Evolutionary conservation across 306 rosid species (phyloP), one percentile per base, ranked within the genome.

Genomic region (Trifolium repens): DNA sequence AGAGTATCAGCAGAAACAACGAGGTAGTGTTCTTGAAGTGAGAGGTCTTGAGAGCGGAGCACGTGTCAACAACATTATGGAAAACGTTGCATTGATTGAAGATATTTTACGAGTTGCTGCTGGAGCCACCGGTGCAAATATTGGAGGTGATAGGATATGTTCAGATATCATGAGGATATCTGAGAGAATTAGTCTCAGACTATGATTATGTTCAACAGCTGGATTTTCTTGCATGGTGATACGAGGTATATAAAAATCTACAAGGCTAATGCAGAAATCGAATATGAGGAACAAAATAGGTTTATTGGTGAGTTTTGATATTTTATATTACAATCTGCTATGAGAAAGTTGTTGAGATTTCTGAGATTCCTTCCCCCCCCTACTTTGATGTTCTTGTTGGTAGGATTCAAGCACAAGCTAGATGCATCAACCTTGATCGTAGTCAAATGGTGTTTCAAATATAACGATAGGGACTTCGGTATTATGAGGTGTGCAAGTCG

Each of bases 81-180:
- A 87, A 76, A 88, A 91, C 63, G 67, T 63, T 71, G 89, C 84
- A 7, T 76, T 93, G 70, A 84, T 89, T 26, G 91, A 88, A 81
- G 96, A 91, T 73, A 68, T 93, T 70, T 55, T 86, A 40, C 39
- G 83, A 71, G 88, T 93, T 65, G 96, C 91, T 50, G 84, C 90
- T 13, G 96, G 98, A 67, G 87, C 90, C 17, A 75, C 67, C 0
- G 89, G 91, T 16, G 69, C 26, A 70, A 84, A 85, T 64, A 82
- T 91, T 39, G 92, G 96, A 47, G 92, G 96, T 16, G 96, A 93
- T 74, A 82, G 57, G 74, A 89, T 93, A 74, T 79, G 82, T 84
- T 93, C 93, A 0, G 87, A 93, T 69, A 86, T 91, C 74, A 46
- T 81, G 49, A 78, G 72, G 72, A 83, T 84, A 54, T 84, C 96